Evolutionary conservation across 306 rosid genomes (phyloP).

Genomic region (Trifolium fragiferum): DNA sequence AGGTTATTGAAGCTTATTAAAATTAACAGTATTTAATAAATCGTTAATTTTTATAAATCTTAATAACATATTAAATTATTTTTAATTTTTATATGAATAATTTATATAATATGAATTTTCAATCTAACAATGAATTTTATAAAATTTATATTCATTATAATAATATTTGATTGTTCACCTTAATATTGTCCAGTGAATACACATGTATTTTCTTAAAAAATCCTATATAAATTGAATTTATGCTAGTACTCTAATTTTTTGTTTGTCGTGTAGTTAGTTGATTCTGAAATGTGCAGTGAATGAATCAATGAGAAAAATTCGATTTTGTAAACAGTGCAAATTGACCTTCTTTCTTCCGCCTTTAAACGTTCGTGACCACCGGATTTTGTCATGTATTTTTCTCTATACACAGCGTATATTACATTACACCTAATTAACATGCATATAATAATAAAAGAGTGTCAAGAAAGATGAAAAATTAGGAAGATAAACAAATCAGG

Average conservation of each 20-base stretch:
- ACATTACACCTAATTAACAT: neutral
- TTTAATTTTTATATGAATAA: too few relatives aligned
- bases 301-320: slow-evolving; percentile 37
- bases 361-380: slow-evolving; percentile 12
- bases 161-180: too few relatives aligned
- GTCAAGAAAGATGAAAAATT: neutral
- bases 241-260: slow-evolving; percentile 29
- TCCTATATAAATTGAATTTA: neutral
- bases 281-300: slow-evolving; percentile 32
- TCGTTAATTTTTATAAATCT: too few relatives aligned
- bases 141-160: too few relatives aligned
- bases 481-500: neutral
- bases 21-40: too few relatives aligned
- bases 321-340: slow-evolving; percentile 37
- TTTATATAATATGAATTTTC: too few relatives aligned
- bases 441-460: neutral
- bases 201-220: too few relatives aligned
- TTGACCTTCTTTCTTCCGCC: slow-evolving; percentile 28
- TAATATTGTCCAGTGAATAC: too few relatives aligned
- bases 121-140: too few relatives aligned
- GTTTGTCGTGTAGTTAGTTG: slow-evolving; percentile 45
- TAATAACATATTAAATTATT: too few relatives aligned
- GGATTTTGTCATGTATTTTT: neutral
- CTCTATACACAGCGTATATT: neutral
- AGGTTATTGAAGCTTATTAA: too few relatives aligned